phyloP scores from a whole-genome alignment of 768 basidiomycete genomes.

The Kondoa subrosea region DNA sequence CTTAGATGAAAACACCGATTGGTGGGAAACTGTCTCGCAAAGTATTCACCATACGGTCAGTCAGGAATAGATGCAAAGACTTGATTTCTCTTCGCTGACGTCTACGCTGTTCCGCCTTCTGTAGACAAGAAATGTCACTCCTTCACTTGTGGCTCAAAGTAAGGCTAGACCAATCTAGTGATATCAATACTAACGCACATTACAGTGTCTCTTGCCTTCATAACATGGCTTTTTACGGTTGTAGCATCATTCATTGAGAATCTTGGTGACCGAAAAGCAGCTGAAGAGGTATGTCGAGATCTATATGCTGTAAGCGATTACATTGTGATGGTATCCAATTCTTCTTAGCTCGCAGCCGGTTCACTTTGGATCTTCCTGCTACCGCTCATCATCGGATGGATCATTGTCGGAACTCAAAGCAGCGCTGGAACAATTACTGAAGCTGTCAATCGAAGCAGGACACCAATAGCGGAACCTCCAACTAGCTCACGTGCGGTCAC shows the following conservation, averaged over 20 bases:
- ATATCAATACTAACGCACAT: background rate
- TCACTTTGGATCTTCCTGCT: background rate
- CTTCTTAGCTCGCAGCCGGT: background rate
- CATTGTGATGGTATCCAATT: too few species aligned
- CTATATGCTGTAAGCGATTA: too few species aligned
- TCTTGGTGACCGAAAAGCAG: background rate
- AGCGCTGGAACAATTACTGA: background rate
- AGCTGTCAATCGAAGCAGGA: too few species aligned
- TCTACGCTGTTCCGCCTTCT: too few species aligned
- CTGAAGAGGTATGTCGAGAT: background rate
- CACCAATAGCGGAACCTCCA: too few species aligned
- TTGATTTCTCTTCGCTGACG: too few species aligned
- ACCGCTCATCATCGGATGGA: background rate
- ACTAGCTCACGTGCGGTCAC: too few species aligned
- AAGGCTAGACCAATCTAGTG: background rate
- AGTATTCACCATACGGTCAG: too few species aligned
- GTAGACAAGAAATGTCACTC: background rate
- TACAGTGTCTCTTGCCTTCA: background rate
- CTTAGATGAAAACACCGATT: background rate
- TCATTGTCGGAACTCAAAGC: background rate
- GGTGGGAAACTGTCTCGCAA: background rate
- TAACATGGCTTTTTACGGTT: background rate
- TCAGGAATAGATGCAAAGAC: too few species aligned
- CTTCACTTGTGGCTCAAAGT: background rate
- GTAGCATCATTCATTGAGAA: background rate